Percentiles rank a stretch among this genome's conserved stretches.
phyloP scores from a whole-genome alignment of 1,139 yeast species.

The Hemisphaericaspora lyxosophila region DNA sequence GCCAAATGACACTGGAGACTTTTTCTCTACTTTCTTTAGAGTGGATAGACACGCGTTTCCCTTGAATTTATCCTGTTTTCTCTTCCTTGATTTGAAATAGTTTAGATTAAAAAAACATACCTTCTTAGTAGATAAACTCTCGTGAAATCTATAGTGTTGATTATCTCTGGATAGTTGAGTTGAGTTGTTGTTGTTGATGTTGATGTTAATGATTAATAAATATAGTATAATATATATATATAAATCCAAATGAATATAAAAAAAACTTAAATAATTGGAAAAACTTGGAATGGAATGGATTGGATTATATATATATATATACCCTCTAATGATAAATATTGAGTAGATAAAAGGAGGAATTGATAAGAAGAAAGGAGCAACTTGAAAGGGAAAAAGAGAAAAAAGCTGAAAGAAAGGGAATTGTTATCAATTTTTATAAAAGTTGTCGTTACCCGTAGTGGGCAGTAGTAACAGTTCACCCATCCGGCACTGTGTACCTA shows the following conservation, averaged over 20 bases:
- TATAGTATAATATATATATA: neutral
- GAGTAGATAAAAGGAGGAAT: neutral
- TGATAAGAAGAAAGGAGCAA: neutral
- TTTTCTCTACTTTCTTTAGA: too few relatives aligned
- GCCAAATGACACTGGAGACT: too few relatives aligned
- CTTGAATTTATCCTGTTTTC: too few relatives aligned
- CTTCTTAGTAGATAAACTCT: neutral
- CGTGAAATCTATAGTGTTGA: neutral
- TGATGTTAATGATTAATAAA: neutral
- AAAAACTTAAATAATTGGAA: conserved; percentile 1
- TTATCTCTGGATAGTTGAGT: too few relatives aligned
- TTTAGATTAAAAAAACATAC: conserved; percentile 1
- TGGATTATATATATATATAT: neutral
- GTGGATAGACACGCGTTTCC: too few relatives aligned
- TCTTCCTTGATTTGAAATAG: too few relatives aligned
- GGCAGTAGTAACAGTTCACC: too few relatives aligned
- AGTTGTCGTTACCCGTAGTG: too few relatives aligned
- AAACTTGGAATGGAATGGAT: conserved; percentile 1
- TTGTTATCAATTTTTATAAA: conserved; percentile 1
- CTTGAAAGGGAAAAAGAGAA: neutral
- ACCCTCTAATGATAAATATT: too few relatives aligned
- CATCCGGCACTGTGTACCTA: neutral
- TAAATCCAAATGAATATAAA: neutral
- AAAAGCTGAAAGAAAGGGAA: neutral
- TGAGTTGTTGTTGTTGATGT: neutral